Conservation (phyloP, 2,329 filamentous ascomycete genomes). For the Phaeomoniella chlamydospora region DNA sequence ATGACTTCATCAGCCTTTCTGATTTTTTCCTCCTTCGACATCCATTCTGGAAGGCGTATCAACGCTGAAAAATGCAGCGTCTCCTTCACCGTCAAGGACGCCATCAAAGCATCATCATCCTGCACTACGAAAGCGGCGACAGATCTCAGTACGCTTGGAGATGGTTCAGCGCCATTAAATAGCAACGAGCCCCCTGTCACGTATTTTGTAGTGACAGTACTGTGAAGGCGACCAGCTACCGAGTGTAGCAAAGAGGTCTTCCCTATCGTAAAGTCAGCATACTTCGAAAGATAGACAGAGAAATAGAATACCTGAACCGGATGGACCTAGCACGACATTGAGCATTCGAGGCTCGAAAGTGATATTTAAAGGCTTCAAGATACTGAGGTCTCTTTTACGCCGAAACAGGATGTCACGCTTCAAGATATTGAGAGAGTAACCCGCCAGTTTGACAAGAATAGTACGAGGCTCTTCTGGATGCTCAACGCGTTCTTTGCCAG, state of each 20-base stretch:
- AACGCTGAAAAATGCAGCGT: conserved; percentile 58
- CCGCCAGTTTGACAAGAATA: conserved; percentile 50
- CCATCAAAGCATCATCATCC: conserved; percentile 60
- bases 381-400: conserved; percentile 24
- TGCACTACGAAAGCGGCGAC: conserved; percentile 67
- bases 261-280: conserved; percentile 24
- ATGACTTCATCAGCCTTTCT: conserved; percentile 56
- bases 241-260: conserved; percentile 63
- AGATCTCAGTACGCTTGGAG: conserved; percentile 53
- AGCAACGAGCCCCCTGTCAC: conserved; percentile 45
- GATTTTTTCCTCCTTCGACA: conserved; percentile 53
- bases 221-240: conserved; percentile 54
- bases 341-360: conserved; percentile 54
- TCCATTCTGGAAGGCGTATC: conserved; percentile 54
- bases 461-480: conserved; percentile 39
- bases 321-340: conserved; percentile 71
- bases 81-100: conserved; percentile 62
- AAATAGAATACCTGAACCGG: conserved; percentile 34
- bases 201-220: conserved; percentile 48
- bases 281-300: not conserved
- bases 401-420: conserved; percentile 42
- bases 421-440: conserved; percentile 49
- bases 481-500: conserved; percentile 56
- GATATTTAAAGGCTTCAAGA: conserved; percentile 52
- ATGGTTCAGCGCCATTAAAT: conserved; percentile 57